Evolutionary conservation across 805 yeast genomes (phyloP), one percentile per base, ranked within the genome.

Genomic region (Candida multigemmis): DNA sequence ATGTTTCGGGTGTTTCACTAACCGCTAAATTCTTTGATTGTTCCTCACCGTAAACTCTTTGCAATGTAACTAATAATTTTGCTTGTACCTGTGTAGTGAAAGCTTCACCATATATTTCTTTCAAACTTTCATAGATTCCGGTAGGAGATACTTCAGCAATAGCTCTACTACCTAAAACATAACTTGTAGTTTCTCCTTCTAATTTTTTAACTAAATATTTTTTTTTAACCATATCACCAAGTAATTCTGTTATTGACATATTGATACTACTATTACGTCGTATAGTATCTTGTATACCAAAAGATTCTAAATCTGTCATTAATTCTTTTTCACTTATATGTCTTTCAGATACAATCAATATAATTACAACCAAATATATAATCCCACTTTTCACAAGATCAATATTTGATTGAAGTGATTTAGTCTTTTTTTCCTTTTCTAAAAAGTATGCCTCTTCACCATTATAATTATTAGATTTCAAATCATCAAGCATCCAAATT

Each of bases 381-480:
- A 58, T 22, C 8, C 65, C 63, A 4, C 41, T 36, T 27, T 45
- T 39, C 12, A 51, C 36, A 19, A 49, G 32, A 20, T 53, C 60
- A 5, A 24, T 21, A 28, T 50, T 44, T n/a, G 40, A 36, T n/a
- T 33, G 29, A 3, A 48, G 42, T 4, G 38, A 24, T 2, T 23
- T 25, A 1, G 37, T 19, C 21, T 44, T 37, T 11, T 27, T 29
- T 16, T 38, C 26, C 14, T 34, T 42, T 2, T 50, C 52, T 18
- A 53, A 22, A 23, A 46, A 44, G 29, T 28, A 42, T 26, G n/a
- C n/a, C n/a, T n/a, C n/a, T n/a, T n/a, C n/a, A n/a, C n/a, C n/a
- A n/a, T n/a, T n/a, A n/a, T n/a, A n/a, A n/a, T n/a, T n/a, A n/a
- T n/a, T n/a, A n/a, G n/a, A n/a, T n/a, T n/a, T n/a, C n/a, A n/a